Evolutionary conservation across 768 basidiomycete genomes (phyloP).

Genomic region (Fistulinella prunicolor): DNA sequence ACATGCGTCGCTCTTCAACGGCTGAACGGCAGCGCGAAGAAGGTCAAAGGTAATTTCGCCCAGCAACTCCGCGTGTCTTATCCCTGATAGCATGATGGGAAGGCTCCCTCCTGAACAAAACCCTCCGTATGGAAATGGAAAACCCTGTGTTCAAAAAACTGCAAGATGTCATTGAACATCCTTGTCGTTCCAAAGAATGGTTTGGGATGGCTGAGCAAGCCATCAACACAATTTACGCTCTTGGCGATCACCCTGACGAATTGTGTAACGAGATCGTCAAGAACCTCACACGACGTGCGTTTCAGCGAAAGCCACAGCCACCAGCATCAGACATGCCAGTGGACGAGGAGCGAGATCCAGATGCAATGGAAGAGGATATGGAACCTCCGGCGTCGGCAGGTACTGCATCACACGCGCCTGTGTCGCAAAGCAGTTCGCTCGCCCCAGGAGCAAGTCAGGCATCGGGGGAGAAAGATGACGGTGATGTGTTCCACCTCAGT

Average conservation of each 20-base stretch:
- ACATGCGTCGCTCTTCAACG: conserved; percentile 93
- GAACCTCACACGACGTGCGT: conserved; percentile 73
- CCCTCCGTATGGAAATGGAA: conserved; percentile 82
- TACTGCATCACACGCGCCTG: conserved; percentile 16
- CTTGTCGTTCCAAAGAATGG: conserved; percentile 88
- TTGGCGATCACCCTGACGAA: conserved; percentile 89
- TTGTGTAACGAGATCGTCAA: conserved; percentile 81
- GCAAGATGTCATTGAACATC: conserved; percentile 74
- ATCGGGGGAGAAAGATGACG: conserved; percentile 48
- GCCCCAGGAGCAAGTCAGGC: conserved; percentile 7
- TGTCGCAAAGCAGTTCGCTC: conserved; percentile 17
- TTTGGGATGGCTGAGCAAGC: conserved; percentile 96
- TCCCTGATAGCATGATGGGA: not conserved
- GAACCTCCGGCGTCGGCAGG: conserved; percentile 29
- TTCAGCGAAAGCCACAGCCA: conserved; percentile 36
- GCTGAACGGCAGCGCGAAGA: conserved; percentile 92
- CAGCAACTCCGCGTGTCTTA: not conserved
- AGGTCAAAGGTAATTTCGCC: conserved; percentile 74
- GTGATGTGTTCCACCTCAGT: conserved; percentile 84
- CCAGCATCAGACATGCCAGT: conserved; percentile 1
- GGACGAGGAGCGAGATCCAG: conserved; percentile 36
- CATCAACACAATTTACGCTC: conserved; percentile 92
- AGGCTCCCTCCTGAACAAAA: conserved; percentile 89
- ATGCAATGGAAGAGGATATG: conserved; percentile 52
- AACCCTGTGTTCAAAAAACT: conserved; percentile 82